Evolutionary conservation across 345 rosid genomes (phyloP).

Genomic region (Pugionium dolabratum): DNA sequence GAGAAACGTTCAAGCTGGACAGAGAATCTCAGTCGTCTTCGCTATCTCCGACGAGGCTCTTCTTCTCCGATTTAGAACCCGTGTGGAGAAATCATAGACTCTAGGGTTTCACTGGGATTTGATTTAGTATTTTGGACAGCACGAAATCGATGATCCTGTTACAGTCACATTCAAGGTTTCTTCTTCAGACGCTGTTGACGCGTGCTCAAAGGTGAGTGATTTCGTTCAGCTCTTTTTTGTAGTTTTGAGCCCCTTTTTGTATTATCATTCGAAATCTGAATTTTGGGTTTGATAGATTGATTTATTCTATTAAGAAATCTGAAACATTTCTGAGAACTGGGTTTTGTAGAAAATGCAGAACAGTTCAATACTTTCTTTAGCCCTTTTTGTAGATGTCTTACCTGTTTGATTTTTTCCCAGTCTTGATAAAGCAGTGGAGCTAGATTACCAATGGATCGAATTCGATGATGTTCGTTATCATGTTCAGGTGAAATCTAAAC

Average conservation of each 20-base stretch:
- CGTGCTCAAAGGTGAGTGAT: slow-evolving; percentile 67
- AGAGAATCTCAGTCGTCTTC: slow-evolving; percentile 43
- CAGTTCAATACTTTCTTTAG: slow-evolving; percentile 12
- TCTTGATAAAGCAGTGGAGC: slow-evolving; percentile 83
- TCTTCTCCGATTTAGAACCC: slow-evolving; percentile 32
- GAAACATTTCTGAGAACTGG: slow-evolving; percentile 20
- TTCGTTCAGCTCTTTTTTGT: neutral
- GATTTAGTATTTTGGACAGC: neutral
- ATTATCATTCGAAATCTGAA: neutral
- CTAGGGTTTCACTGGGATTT: slow-evolving; percentile 1
- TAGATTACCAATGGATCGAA: slow-evolving; percentile 93
- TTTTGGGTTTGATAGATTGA: neutral
- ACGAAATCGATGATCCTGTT: slow-evolving; percentile 68
- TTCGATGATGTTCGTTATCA: slow-evolving; percentile 94
- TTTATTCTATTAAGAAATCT: neutral
- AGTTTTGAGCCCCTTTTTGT: neutral
- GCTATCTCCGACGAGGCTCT: slow-evolving; percentile 33
- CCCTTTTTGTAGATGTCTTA: neutral
- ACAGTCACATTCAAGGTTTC: slow-evolving; percentile 91
- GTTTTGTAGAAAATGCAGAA: slow-evolving; percentile 13
- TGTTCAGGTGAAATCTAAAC: slow-evolving; percentile 61
- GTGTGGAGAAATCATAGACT: neutral
- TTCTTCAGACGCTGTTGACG: slow-evolving; percentile 75
- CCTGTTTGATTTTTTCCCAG: slow-evolving; percentile 41
- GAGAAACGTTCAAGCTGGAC: slow-evolving; percentile 41